Evolutionary conservation across 2,329 filamentous ascomycete species (phyloP), one percentile per base, ranked within the genome.

Genomic region (Neopestalotiopsis sp.): DNA sequence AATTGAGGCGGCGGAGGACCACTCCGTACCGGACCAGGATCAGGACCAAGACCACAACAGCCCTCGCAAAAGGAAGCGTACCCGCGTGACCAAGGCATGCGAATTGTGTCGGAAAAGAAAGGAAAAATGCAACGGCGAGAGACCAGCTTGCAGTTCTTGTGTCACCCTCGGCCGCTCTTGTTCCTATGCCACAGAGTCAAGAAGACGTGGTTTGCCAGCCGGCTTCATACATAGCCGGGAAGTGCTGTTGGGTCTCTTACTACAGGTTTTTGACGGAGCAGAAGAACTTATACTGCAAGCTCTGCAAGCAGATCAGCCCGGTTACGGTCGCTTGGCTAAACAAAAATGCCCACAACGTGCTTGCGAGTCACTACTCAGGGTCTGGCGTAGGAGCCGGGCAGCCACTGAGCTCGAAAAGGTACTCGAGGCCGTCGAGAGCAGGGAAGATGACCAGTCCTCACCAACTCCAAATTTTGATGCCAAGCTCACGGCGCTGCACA

Each of bases 121-220:
- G 28, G 62, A 65, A 30, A 34, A 38, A 3, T 65, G 62, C 14
- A 38, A 65, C 53, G 62, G 62, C 20, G 24, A 13, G 5, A 20
- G 24, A 17, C 62, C 62, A 9, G 38, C 42, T 20, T 65, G 62
- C 28, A 24, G 38, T 5, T 40, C 62, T 1, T 65, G 62, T 38
- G 13, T 13, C 42, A 45, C 10, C 32, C 40, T 42, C 13, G n/a
- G 30, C 10, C 34, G 62, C 3, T 24, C 38, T 20, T 65, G 62
- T 40, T 65, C n/a, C 42, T 65, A 65, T n/a, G 17, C 62, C 7
- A 20, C 62, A 28, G 34, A 24, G 28, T 24, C 32, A 12, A 45
- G 30, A 13, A 65, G 42, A 53, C 62, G 62, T n/a, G 62, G 62
- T 53, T 40, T 65, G 12, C 62, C 62, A 12, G 20, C 62, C 12